A percentile compares a stretch with the other conserved stretches of the same genome.
These are phyloP conservation scores for Metschnikowia amazonensis DNA, from an alignment of 805 yeast species.

Conservation along the genomic window DNA sequence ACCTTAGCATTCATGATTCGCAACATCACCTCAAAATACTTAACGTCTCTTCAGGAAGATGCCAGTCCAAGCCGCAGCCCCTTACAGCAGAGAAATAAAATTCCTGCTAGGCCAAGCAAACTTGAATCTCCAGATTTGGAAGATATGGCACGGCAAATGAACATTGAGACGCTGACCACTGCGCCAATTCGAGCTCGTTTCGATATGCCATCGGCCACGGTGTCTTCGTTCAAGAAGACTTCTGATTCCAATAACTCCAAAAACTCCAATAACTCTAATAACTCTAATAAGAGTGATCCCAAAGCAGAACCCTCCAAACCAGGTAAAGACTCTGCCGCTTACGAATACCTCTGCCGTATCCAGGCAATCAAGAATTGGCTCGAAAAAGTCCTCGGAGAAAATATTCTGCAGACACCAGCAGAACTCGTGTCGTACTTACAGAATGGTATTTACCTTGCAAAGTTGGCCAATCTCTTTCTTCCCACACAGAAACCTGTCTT, in stretches of 20 bases:
- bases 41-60: constrained; percentile 30
- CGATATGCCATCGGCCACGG: constrained; percentile 42
- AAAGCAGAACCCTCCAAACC: background rate
- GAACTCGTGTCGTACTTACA: constrained; percentile 64
- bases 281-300: no score
- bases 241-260: no score
- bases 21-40: constrained; percentile 34
- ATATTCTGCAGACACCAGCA: constrained; percentile 50
- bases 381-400: constrained; percentile 56
- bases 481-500: constrained; percentile 59
- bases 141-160: constrained; percentile 35
- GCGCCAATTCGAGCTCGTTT: constrained; percentile 30
- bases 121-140: constrained; percentile 33
- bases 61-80: constrained; percentile 27
- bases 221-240: constrained; percentile 38
- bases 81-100: constrained; percentile 27
- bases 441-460: constrained; percentile 84
- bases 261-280: no score
- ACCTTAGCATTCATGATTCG: constrained; percentile 17
- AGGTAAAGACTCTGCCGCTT: constrained; percentile 36
- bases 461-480: constrained; percentile 65
- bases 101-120: constrained; percentile 9
- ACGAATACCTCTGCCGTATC: constrained; percentile 77
- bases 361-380: constrained; percentile 83
- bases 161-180: constrained; percentile 24